Base-by-base conservation (phyloP, 495 filamentous ascomycete species). In the Tuber borchii region DNA sequence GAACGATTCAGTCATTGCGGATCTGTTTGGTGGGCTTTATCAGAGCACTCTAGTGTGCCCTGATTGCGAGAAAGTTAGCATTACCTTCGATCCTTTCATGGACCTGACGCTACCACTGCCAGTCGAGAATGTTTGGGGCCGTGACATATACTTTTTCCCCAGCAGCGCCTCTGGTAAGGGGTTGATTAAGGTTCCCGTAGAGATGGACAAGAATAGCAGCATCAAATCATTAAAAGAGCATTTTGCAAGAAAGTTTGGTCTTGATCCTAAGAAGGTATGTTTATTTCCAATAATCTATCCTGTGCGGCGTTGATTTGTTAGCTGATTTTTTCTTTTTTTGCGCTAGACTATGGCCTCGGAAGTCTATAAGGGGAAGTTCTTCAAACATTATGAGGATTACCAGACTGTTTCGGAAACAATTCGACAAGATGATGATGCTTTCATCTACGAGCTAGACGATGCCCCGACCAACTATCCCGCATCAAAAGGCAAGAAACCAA, bases 81-180 rank as follows among this genome's bases (percentile, higher is more conserved):
- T 99, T 77, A 99, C 95, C 7, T 98, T 99, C 79, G 95, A 99
- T 85, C 95, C 95, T 2, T 99, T 97, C 87, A 97, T 93, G 85
- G 95, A 93, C 75, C 84, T 98, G 44, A 97, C 96, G 0, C 85
- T 99, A 39, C 96, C 95, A 74, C 85, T 99, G 44, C 96, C 95
- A 0, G 88, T 97, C 74, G 90, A 93, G 79, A 92, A 90, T 73
- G 85, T 91, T 34, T 95, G 92, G 90, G 87, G 84, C 73, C 90
- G 91, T 75, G 85, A 89, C 3, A 85, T 98, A 71, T 90, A 87
- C 76, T 97, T 90, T 84, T 90, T 91, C 74, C 92, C 93, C 14
- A 85, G 95, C 12, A 87, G 90, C 72, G 85, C 87, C 70, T 84
- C 86, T 12, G 69, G 69, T 20, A 75, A 45, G n/a, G 71, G 79